Evolutionary conservation across 2,329 filamentous ascomycete genomes (phyloP), one percentile per base, ranked within the genome.

Genomic region (Coniochaeta ligniaria): DNA sequence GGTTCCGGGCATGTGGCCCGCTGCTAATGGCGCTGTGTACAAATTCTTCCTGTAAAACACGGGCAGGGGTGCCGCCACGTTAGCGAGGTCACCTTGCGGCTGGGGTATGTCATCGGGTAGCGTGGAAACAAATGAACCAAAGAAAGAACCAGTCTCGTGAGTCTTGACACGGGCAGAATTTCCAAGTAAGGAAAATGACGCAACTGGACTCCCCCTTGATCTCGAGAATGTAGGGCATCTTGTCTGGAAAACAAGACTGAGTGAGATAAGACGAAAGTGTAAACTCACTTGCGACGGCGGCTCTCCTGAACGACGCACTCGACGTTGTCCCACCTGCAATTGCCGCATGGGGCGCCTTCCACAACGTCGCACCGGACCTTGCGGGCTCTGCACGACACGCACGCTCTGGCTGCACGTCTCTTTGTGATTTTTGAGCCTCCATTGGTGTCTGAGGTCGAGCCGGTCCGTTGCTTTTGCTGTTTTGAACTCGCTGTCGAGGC

Each of bases 281-380:
- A 63, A 60, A 86, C 88, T 84, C 76, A 92, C 89, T 91, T 92
- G 82, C 92, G 88, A 69, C 92, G 86, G 68, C 92, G 91, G 78
- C 90, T 94, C 74, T 96, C 87, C 65, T 88, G 87, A 26, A 91
- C 86, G 60, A 88, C 80, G 75, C 89, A 92, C 72, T 91, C 87
- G 61, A 92, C 88, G 71, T 90, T 87, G 73, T 92, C 89, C 77
- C 90, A 84, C 64, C 90, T 82, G 76, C 92, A 96, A 74, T 96
- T 96, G 60, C 90, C 92, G 74, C 92, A 96, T 1, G 92, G 92
- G 50, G 88, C 88, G 57, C 89, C 89, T 74, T 96, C 92, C 62
- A 95, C 92, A 60, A 96, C 92, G 77, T 97, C 93, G 78, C 93
- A 97, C 61, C 93, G 86, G 47, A 97, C 93, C 74, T 97, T 97